Percentiles rank a stretch among this genome's conserved stretches.
phyloP scores from a whole-genome alignment of 345 rosid species.

The Clarkia xantiana region DNA sequence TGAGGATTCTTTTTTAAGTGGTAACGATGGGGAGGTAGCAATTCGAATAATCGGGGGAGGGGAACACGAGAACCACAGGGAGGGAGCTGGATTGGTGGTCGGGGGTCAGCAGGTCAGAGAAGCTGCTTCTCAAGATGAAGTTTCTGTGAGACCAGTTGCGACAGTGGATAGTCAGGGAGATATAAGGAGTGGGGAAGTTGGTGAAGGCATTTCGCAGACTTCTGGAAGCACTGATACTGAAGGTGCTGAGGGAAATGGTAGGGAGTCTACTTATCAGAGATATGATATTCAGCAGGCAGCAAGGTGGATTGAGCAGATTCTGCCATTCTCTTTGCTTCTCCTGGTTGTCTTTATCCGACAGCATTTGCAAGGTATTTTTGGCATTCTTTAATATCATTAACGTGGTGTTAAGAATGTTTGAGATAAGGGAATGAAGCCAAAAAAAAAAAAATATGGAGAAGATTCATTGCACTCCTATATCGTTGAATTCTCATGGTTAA shows the following conservation, averaged over 20 bases:
- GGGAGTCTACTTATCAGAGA: conserved; percentile 92
- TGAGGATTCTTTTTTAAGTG: conserved; percentile 25
- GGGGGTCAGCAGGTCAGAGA: conserved; percentile 42
- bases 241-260: conserved; percentile 36
- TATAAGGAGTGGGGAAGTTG: conserved; percentile 26
- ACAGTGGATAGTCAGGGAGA: conserved; percentile 29
- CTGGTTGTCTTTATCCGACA: conserved; percentile 96
- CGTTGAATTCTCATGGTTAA: too few relatives aligned
- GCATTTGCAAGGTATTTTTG: conserved; percentile 78
- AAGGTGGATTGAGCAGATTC: conserved; percentile 94
- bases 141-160: conserved; percentile 12
- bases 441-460: too few relatives aligned
- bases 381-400: background rate
- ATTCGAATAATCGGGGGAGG: conserved; percentile 87
- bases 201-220: conserved; percentile 35
- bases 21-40: conserved; percentile 67
- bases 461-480: too few relatives aligned
- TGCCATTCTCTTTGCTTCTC: conserved; percentile 92
- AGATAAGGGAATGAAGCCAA: too few relatives aligned
- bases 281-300: conserved; percentile 99
- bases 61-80: conserved; percentile 51
- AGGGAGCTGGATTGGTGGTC: conserved; percentile 34
- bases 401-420: too few relatives aligned
- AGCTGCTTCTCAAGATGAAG: conserved; percentile 21
- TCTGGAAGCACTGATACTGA: conserved; percentile 33